Conservation (phyloP, 2,329 filamentous ascomycete genomes). For the Cercospora beticola region DNA sequence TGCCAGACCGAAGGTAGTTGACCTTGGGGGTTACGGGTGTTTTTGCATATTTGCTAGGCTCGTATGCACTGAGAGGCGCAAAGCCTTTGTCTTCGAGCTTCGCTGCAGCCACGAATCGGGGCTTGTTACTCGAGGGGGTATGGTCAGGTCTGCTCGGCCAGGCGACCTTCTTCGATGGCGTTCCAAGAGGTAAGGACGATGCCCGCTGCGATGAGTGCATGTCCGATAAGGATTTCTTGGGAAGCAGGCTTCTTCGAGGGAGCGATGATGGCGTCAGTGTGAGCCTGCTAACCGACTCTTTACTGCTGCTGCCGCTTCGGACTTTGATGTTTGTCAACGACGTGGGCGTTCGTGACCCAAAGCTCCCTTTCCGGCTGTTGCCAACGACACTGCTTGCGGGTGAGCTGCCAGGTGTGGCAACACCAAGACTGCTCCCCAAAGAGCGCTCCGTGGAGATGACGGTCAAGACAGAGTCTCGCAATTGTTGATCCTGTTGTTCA, state of each 20-base stretch:
- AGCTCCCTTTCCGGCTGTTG: slow-evolving; percentile 53
- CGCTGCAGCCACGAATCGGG: slow-evolving; percentile 27
- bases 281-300: slow-evolving; percentile 16
- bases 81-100: slow-evolving; percentile 33
- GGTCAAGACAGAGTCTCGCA: slow-evolving; percentile 90
- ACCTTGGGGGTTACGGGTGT: slow-evolving; percentile 33
- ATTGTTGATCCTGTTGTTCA: slow-evolving; percentile 63
- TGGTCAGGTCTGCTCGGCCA: slow-evolving; percentile 25
- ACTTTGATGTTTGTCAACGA: slow-evolving; percentile 31
- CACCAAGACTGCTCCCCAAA: slow-evolving; percentile 61
- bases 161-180: slow-evolving; percentile 15
- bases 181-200: slow-evolving; percentile 25
- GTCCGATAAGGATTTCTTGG: slow-evolving; percentile 22
- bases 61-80: slow-evolving; percentile 36
- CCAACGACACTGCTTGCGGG: slow-evolving; percentile 64
- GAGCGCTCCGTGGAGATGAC: slow-evolving; percentile 82
- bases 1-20: slow-evolving; percentile 29
- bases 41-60: slow-evolving; percentile 39
- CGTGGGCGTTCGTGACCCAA: slow-evolving; percentile 48
- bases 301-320: slow-evolving; percentile 20
- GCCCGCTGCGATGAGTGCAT: slow-evolving; percentile 23
- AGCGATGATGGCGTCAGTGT: slow-evolving; percentile 22
- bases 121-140: slow-evolving; percentile 26
- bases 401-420: slow-evolving; percentile 62
- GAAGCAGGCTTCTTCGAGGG: slow-evolving; percentile 22